Evolutionary conservation across 345 rosid species (phyloP).

Genomic region (Raphanus raphanistrum): DNA sequence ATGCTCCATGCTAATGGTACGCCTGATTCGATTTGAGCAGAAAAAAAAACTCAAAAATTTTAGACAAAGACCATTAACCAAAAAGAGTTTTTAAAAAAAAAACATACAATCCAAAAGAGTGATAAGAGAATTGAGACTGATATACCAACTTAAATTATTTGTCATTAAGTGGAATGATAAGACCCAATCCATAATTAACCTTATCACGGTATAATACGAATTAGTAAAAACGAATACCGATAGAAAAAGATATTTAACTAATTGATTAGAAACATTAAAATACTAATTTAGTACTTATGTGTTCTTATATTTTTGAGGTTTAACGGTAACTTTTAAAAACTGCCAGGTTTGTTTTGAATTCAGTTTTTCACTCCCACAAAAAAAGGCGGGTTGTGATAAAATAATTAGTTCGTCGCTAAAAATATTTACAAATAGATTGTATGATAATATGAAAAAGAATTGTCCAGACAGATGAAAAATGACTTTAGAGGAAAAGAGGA

Average conservation of each 20-base stretch:
- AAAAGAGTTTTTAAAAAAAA: no score
- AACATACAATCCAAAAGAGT: background rate
- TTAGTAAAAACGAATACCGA: no score
- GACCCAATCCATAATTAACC: no score
- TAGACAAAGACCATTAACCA: no score
- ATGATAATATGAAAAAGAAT: background rate
- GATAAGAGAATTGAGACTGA: background rate
- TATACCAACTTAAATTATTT: no score
- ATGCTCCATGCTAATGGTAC: background rate
- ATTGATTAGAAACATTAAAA: no score
- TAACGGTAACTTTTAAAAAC: no score
- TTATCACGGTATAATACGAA: no score
- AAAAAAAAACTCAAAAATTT: background rate
- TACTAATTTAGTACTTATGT: no score
- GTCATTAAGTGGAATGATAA: no score
- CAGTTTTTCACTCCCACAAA: background rate
- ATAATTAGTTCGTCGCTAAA: background rate
- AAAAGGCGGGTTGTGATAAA: background rate
- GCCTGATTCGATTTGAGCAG: background rate
- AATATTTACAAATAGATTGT: background rate
- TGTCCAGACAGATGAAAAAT: background rate
- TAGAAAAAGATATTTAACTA: no score
- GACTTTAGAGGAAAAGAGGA: slow-evolving; percentile 8
- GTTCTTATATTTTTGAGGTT: no score
- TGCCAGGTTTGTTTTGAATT: background rate